Evolutionary conservation across 1,284 basidiomycete genomes (phyloP), one percentile per base, ranked within the genome.

Genomic region (Somion occarium): DNA sequence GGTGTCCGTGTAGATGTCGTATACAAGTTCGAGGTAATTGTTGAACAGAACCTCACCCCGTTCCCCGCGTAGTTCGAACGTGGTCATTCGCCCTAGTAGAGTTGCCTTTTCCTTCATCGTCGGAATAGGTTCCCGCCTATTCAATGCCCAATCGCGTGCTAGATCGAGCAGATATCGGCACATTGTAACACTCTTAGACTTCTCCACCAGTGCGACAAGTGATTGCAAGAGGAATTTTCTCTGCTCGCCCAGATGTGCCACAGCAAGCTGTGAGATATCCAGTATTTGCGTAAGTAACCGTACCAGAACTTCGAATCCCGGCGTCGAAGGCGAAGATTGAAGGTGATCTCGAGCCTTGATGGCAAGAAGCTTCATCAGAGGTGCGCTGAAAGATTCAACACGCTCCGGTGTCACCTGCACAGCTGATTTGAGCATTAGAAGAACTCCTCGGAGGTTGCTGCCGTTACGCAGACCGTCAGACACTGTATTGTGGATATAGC

Each of bases 51-150:
- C 58, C 13, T 88, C 82, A 24, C 85, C 85, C 44, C 89, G 83
- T 15, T 88, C 82, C 26, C 87, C 85, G 43, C 90, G 84, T 38
- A 78, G 78, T 70, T 99, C 96, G 65, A 91, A 97, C 18, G 81
- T 76, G 25, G 83, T 80, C 93, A 99, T 98, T 68, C 93, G 94
- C 64, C 92, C 82, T 55, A 99, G 68, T 30, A 99, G 73, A 26
- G 80, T 85, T 1, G 95, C 90, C 69, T 98, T 99, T 71, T 99
- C 98, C 70, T 98, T 98, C 78, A 93, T 88, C 0, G 91, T 93
- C 1, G 95, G 93, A 63, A 91, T 91, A 1, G 83, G 74, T 52
- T 95, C 93, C 49, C 86, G 86, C 61, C 84, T 82, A 43, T 91
- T 84, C 60, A 94, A 73, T 19, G 90, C 85, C 96, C 97, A 99